Evolutionary conservation across 2,329 filamentous ascomycete species (phyloP).

Genomic region (Pseudomassariella vexata): DNA sequence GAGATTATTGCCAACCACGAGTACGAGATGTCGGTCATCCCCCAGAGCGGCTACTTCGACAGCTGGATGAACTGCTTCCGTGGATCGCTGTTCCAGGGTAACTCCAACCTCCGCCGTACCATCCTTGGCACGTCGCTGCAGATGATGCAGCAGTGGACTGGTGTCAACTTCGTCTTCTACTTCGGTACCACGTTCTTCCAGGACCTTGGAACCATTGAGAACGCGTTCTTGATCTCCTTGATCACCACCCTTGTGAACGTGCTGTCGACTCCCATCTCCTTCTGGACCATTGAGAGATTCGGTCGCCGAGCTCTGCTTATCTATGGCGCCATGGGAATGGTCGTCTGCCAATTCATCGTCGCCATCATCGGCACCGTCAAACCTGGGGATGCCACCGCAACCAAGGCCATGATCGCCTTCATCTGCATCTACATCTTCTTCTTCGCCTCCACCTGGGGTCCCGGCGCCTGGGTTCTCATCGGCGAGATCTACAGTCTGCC

Average conservation of each 20-base stretch:
- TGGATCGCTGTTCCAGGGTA: constrained; percentile 55
- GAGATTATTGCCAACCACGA: constrained; percentile 88
- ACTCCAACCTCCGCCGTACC: constrained; percentile 64
- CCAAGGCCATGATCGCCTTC: constrained; percentile 60
- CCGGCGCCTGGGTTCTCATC: constrained; percentile 62
- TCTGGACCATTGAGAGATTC: constrained; percentile 64
- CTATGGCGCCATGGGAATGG: constrained; percentile 64
- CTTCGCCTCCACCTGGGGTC: constrained; percentile 74
- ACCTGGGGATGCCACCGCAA: constrained; percentile 26
- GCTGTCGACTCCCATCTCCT: constrained; percentile 64
- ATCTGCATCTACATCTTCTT: constrained; percentile 77
- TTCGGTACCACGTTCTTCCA: constrained; percentile 67
- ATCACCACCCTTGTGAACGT: constrained; percentile 76
- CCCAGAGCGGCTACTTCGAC: constrained; percentile 56
- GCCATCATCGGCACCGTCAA: constrained; percentile 48
- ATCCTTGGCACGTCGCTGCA: constrained; percentile 27
- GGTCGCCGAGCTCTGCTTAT: constrained; percentile 66
- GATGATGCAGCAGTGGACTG: constrained; percentile 30
- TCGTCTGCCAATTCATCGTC: constrained; percentile 65
- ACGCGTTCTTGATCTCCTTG: constrained; percentile 67
- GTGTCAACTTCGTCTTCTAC: constrained; percentile 74
- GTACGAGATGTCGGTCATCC: constrained; percentile 69
- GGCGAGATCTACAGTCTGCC: constrained; percentile 73
- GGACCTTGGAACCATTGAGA: constrained; percentile 55
- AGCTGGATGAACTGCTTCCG: constrained; percentile 66